Base-by-base conservation (phyloP, 2,329 filamentous ascomycete species). In the Atkinsonella texensis region DNA sequence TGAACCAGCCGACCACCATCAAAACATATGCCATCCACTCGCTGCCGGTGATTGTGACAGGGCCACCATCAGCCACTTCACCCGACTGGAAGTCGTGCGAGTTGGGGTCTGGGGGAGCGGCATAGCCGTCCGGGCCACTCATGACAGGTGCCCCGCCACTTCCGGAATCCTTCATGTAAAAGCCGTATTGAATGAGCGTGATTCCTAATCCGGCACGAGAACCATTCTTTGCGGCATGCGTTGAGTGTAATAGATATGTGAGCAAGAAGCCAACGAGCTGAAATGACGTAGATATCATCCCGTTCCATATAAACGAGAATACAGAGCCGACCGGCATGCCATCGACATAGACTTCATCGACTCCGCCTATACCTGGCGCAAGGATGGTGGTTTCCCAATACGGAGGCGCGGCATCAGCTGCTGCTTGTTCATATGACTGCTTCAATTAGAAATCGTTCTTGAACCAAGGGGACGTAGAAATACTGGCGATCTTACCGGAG, bases 301-400 rank as follows among this genome's bases (percentile, higher is more conserved):
- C 86, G 70, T 94, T 94, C 88, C 88, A 94, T 59, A 91, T 73
- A 62, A 94, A 94, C 55, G 82, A 85, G 71, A 94, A 94, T 55
- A 93, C 73, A 47, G 87, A 89, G 57, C 88, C 88, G 50, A 94
- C 93, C 3, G 94, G 89, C 63, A 98, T 84, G 60, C 93, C 93
- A 65, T 98, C 93, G 52, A 98, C 87, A 63, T 93, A 98, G 46
- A 98, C 91, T 67, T 98, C 93, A 64, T 97, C 90, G 40, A 84
- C 81, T n/a, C 86, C 87, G 49, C 86, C 86, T 57, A 93, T 81
- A 51, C 91, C 93, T 0, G 93, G 93, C 0, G 90, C 91, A 49
- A 98, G 79, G 57, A 98, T 96, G 0, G 93, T 97, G 6, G 93
- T 98, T 73, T 98, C 93, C 93, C 93, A 98, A 70, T 98, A 98